Evolutionary conservation across 805 yeast species (phyloP), one percentile per base, ranked within the genome.

Genomic region (Pichia scutulata): DNA sequence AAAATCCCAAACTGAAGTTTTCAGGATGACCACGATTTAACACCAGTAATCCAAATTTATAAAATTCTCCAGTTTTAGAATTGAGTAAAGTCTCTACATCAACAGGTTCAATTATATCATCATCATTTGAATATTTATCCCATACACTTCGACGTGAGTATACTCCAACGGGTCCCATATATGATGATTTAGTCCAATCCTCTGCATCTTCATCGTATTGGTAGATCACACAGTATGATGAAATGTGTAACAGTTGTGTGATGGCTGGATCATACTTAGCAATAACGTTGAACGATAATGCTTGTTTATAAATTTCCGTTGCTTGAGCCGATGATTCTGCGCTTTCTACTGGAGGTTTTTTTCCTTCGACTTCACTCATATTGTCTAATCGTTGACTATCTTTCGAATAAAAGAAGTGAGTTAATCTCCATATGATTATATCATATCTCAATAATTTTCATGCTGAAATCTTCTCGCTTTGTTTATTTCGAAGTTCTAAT

Each of bases 221-320:
- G 64, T 84, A 86, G 18, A 84, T 72, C 30, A 84, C 86, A 50
- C 86, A 81, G 62, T 84, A 87, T 16, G 90, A 80, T 2, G 90
- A 78, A 47, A 81, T 77, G 59, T 79, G 83, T 41, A 84, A 67
- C 28, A 86, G 70, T 60, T 82, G 87, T 50, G 83, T 80, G 45
- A 84, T 78, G 55, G 74, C 73, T 0, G 90, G 86, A 57, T 86
- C 95, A 60, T 86, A 86, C 53, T 89, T 74, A 23, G 85, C 82
- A 28, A 86, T 82, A 47, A 86, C 90, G 61, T 85, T 86, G 68
- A 77, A 85, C 45, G 86, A 84, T 44, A 86, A 68, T 0, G 90
- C 84, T 54, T 78, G 80, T 47, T 81, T 74, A 60, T 81, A 86
- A 22, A 85, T 74, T 47, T 81, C 85, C 49, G 80, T 63, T 0